phyloP scores from a whole-genome alignment of 805 yeast genomes.

The Sugiyamaella mastotermitis region DNA sequence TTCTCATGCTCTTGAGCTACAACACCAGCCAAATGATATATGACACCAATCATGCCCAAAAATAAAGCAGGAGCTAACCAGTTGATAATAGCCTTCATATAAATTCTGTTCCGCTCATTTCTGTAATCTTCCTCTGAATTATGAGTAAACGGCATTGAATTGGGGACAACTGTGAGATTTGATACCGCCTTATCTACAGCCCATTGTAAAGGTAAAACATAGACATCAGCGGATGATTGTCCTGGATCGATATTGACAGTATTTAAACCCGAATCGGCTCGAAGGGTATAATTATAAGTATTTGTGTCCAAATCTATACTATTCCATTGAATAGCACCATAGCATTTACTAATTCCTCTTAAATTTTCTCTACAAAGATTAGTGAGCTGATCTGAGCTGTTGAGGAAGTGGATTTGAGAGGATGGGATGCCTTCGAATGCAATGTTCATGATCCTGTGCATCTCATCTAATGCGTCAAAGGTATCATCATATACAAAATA shows the following conservation, averaged over 20 bases:
- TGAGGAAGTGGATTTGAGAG: slow-evolving; percentile 22
- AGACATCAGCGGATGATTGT: slow-evolving; percentile 26
- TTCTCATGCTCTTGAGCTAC: slow-evolving; percentile 30
- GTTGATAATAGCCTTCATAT: slow-evolving; percentile 23
- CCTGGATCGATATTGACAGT: slow-evolving; percentile 24
- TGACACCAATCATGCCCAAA: slow-evolving; percentile 31
- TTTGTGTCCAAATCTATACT: slow-evolving; percentile 21
- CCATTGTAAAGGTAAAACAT: slow-evolving; percentile 31
- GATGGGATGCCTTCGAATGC: slow-evolving; percentile 29
- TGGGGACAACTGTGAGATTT: slow-evolving; percentile 22
- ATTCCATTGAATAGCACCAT: slow-evolving; percentile 33
- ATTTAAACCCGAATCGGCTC: slow-evolving; percentile 29
- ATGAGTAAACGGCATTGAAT: slow-evolving; percentile 29
- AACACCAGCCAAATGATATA: slow-evolving; percentile 31
- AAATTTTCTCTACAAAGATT: slow-evolving; percentile 27
- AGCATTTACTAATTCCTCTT: slow-evolving; percentile 29
- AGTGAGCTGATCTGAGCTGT: slow-evolving; percentile 21
- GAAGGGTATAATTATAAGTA: slow-evolving; percentile 31
- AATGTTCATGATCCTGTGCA: slow-evolving; percentile 23
- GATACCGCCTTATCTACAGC: slow-evolving; percentile 30
- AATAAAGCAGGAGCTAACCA: slow-evolving; percentile 32
- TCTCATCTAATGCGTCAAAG: slow-evolving; percentile 22
- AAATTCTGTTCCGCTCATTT: slow-evolving; percentile 23
- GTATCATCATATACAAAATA: slow-evolving; percentile 19
- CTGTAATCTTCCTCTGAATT: slow-evolving; percentile 23